A percentile compares a stretch with the other conserved stretches of the same genome.
phyloP scores from a whole-genome alignment of 2,329 filamentous ascomycete genomes.

The Aspergillus japonicus region DNA sequence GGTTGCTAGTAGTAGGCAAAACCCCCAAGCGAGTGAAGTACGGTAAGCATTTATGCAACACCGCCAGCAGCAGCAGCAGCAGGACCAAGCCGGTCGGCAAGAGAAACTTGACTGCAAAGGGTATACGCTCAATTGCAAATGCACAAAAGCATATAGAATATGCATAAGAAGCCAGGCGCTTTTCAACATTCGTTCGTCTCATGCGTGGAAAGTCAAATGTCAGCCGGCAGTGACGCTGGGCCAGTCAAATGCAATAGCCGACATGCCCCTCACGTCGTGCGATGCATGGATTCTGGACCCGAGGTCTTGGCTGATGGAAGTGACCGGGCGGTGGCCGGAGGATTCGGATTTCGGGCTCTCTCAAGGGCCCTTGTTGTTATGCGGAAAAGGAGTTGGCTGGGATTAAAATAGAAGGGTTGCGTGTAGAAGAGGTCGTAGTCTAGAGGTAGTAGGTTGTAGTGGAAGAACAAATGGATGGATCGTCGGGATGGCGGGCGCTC shows the following conservation, averaged over 20 bases:
- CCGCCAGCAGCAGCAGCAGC: background rate
- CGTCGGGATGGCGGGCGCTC: background rate
- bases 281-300: background rate
- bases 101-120: conserved; percentile 15
- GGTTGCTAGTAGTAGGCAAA: background rate
- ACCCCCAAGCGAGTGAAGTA: background rate
- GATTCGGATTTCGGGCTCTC: background rate
- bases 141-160: conserved; percentile 22
- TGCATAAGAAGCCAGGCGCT: conserved; percentile 17
- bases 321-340: background rate
- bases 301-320: background rate
- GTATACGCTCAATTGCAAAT: conserved; percentile 31
- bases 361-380: background rate
- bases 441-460: conserved; percentile 1
- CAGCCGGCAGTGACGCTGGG: background rate
- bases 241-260: background rate
- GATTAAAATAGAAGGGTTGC: conserved; percentile 2
- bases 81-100: background rate
- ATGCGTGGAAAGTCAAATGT: conserved; percentile 11
- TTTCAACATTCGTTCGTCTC: conserved; percentile 14
- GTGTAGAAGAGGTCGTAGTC: background rate
- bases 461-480: background rate
- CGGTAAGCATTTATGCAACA: background rate
- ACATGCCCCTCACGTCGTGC: conserved; percentile 8
- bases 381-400: background rate